Conservation (phyloP, 257 asterid species). For the Agastache rugosa region DNA sequence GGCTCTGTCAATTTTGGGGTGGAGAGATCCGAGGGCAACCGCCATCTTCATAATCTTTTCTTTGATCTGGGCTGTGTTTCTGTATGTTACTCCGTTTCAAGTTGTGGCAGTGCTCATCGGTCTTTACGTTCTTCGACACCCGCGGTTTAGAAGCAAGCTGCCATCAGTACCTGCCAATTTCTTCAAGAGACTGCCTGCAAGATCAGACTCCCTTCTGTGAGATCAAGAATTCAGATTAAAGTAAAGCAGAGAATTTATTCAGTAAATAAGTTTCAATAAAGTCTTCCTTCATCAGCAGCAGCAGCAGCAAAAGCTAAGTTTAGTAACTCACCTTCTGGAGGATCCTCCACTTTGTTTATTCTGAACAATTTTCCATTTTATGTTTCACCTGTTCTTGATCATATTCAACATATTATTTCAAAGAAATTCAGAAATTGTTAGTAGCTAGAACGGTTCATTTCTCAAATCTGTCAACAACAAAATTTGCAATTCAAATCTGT, state of each 20-base stretch:
- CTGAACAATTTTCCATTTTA: constrained; percentile 28
- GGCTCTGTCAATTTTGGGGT: constrained; percentile 69
- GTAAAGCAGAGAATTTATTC: constrained; percentile 37
- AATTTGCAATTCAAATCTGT: background rate
- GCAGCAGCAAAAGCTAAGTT: constrained; percentile 20
- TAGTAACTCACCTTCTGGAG: constrained; percentile 28
- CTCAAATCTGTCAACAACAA: constrained; percentile 23
- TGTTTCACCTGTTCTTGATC: constrained; percentile 23
- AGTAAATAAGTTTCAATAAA: constrained; percentile 47
- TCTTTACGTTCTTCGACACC: constrained; percentile 74
- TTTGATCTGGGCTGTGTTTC: constrained; percentile 67
- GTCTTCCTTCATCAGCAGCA: constrained; percentile 33
- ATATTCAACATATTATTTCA: constrained; percentile 40
- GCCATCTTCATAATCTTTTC: constrained; percentile 71
- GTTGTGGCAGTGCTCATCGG: constrained; percentile 70
- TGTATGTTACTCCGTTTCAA: constrained; percentile 86
- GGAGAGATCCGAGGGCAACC: constrained; percentile 93
- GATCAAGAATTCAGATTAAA: constrained; percentile 34
- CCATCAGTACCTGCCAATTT: constrained; percentile 84
- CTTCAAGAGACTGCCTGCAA: constrained; percentile 92
- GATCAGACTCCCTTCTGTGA: constrained; percentile 76
- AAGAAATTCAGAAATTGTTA: constrained; percentile 35
- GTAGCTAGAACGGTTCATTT: constrained; percentile 2
- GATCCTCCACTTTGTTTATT: constrained; percentile 31
- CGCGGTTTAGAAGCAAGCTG: constrained; percentile 71